A percentile compares a stretch with the other conserved stretches of the same genome.
These are phyloP conservation scores for Syncephalis plumigaleata DNA, from an alignment of 371 early-diverging fungal species.

Conservation along the genomic window DNA sequence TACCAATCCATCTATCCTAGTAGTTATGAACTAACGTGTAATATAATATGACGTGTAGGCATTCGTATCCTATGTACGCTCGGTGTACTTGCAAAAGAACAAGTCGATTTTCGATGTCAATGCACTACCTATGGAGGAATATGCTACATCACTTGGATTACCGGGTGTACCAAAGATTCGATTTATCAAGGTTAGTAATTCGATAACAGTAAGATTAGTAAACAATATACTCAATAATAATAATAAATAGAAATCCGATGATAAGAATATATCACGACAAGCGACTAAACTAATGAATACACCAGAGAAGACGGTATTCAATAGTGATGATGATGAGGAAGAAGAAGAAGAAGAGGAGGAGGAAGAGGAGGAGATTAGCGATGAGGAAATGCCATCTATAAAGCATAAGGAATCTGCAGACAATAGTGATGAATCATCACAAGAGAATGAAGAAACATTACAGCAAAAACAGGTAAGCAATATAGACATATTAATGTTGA, in stretches of 20 bases:
- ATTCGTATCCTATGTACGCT: constrained; percentile 86
- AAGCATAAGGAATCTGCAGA: constrained; percentile 5
- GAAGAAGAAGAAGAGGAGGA: too few relatives aligned
- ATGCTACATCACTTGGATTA: constrained; percentile 76
- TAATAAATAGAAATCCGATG: constrained; percentile 25
- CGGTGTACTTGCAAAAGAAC: constrained; percentile 73
- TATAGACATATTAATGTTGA: too few relatives aligned
- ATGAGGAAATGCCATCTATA: constrained; percentile 12
- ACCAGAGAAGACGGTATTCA: constrained; percentile 15
- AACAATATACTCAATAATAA: neutral
- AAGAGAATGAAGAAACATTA: neutral
- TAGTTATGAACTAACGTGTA: neutral
- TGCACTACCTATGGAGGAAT: constrained; percentile 69
- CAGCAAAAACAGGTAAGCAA: constrained; percentile 1
- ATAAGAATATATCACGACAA: constrained; percentile 36
- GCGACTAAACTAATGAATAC: constrained; percentile 15
- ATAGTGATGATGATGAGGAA: too few relatives aligned
- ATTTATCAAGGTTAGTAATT: constrained; percentile 36
- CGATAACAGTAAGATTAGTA: neutral
- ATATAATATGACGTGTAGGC: constrained; percentile 26
- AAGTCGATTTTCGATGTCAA: constrained; percentile 76
- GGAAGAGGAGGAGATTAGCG: constrained; percentile 17
- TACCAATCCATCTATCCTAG: neutral
- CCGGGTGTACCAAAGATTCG: constrained; percentile 90
- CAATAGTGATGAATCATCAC: constrained; percentile 8